Conservation (phyloP, 805 yeast genomes). For the Saccharomycopsis selenospora region DNA sequence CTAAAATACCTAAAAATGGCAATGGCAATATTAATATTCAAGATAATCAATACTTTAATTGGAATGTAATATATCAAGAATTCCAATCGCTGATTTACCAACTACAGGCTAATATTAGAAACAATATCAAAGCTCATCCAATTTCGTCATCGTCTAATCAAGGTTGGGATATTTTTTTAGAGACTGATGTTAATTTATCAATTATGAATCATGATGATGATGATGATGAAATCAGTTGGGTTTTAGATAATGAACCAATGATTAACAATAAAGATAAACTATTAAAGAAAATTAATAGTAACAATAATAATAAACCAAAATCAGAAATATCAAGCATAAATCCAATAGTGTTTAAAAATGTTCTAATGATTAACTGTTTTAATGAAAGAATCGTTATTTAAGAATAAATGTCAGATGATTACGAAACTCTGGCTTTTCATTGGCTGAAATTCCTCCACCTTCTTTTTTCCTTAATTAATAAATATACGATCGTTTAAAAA, state of each 20-base stretch:
- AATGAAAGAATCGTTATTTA: background rate
- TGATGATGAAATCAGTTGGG: slow-evolving; percentile 3
- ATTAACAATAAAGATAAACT: slow-evolving; percentile 1
- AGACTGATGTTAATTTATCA: background rate
- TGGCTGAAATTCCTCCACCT: background rate
- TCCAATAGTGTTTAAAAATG: background rate
- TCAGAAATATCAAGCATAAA: background rate
- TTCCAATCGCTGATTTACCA: slow-evolving; percentile 11
- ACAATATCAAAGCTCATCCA: background rate
- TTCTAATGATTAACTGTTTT: background rate
- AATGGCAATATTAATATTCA: background rate
- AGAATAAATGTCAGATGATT: background rate
- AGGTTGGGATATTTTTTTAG: slow-evolving; percentile 2
- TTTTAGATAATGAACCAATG: slow-evolving; percentile 6
- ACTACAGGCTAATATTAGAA: slow-evolving; percentile 7
- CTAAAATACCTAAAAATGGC: background rate
- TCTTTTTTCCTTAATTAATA: too few relatives aligned
- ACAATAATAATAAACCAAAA: background rate
- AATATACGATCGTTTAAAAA: too few relatives aligned
- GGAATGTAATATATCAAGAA: slow-evolving; percentile 17
- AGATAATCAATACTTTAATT: slow-evolving; percentile 6
- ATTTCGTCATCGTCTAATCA: background rate
- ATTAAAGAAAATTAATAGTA: background rate
- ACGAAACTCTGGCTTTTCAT: background rate
- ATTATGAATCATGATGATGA: background rate